Evolutionary conservation across 1,139 yeast genomes (phyloP).

Genomic region (Lodderomyces orthopsilosis): DNA sequence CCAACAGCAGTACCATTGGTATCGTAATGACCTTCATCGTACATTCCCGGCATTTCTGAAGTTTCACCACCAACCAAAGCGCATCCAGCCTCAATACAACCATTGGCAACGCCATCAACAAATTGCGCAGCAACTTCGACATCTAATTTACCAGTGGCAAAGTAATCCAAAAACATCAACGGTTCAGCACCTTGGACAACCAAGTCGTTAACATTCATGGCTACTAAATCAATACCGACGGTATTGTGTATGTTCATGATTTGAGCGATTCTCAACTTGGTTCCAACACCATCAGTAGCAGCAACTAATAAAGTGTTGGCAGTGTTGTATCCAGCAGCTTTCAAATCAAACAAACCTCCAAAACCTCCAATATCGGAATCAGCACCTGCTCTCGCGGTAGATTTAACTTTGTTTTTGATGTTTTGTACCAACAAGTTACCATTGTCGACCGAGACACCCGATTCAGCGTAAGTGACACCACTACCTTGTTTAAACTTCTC

Average conservation of each 20-base stretch:
- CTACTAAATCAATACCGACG: constrained; percentile 97
- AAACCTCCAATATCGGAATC: constrained; percentile 98
- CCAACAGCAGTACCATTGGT: constrained; percentile 99
- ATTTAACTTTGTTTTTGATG: constrained; percentile 85
- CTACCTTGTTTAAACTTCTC: constrained; percentile 14
- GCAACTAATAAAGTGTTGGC: constrained; percentile 84
- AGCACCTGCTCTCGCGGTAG: constrained; percentile 96
- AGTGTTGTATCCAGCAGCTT: constrained; percentile 79
- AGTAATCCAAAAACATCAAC: constrained; percentile 89
- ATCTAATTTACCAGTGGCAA: constrained; percentile 91
- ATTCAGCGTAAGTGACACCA: constrained; percentile 80
- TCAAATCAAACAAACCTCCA: constrained; percentile 92
- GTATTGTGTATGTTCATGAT: constrained; percentile 85
- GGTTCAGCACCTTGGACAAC: constrained; percentile 99
- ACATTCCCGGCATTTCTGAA: constrained; percentile 99
- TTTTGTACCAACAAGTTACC: constrained; percentile 88
- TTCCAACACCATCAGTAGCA: constrained; percentile 99
- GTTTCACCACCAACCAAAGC: constrained; percentile 99
- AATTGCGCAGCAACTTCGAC: constrained; percentile 81
- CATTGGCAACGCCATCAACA: constrained; percentile 94
- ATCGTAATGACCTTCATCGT: constrained; percentile 92
- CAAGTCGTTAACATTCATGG: constrained; percentile 97
- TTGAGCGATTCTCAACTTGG: constrained; percentile 94
- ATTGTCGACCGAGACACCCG: constrained; percentile 97
- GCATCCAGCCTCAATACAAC: constrained; percentile 93